A percentile compares a stretch with the other conserved stretches of the same genome.
Evolutionary conservation across 2,329 filamentous ascomycete genomes (phyloP).

Genomic region (Colletotrichum truncatum): DNA sequence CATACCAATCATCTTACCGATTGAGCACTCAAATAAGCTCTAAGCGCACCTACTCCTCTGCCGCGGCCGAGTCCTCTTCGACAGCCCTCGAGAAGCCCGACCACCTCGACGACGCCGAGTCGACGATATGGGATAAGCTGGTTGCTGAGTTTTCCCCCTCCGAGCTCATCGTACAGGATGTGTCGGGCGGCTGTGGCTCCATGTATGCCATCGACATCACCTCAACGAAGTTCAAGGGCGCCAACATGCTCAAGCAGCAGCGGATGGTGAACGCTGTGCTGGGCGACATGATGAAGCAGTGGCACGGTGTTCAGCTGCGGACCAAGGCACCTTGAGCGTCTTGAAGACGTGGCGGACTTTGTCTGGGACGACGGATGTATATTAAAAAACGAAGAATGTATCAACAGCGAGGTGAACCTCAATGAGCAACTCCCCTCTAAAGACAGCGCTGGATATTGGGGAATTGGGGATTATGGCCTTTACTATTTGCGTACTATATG

Average conservation of each 20-base stretch:
- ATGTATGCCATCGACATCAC: conserved; percentile 88
- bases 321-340: conserved; percentile 63
- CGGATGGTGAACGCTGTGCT: conserved; percentile 80
- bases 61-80: background rate
- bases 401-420: background rate
- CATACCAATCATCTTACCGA: background rate
- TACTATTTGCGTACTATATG: too few species aligned
- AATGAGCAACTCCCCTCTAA: background rate
- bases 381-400: conserved; percentile 23
- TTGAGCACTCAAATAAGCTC: background rate
- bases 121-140: conserved; percentile 65
- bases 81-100: conserved; percentile 52
- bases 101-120: conserved; percentile 64
- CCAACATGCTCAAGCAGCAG: conserved; percentile 82
- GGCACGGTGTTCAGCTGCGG: conserved; percentile 85
- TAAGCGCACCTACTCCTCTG: conserved; percentile 21
- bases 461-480: background rate
- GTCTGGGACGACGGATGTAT: background rate
- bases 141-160: conserved; percentile 58
- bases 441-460: background rate
- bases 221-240: conserved; percentile 75
- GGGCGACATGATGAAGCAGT: conserved; percentile 78
- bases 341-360: background rate
- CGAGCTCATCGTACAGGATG: conserved; percentile 74
- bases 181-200: conserved; percentile 84